Conservation (phyloP, 768 basidiomycete genomes). For the Butyriboletus loyo region DNA sequence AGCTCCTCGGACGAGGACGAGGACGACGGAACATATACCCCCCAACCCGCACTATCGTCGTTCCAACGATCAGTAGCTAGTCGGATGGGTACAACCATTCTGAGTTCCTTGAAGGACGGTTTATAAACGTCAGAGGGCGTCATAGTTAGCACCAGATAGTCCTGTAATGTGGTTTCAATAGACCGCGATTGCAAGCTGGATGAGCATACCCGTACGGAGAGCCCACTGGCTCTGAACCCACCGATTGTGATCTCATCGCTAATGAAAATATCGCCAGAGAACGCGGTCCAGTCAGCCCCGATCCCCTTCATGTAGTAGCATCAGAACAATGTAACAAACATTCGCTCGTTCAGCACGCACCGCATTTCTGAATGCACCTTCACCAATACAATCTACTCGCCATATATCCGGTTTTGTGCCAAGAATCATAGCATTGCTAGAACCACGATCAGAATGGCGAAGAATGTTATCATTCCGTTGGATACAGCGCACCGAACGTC, state of each 20-base stretch:
- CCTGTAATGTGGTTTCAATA: conserved; percentile 38
- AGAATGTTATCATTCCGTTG: background rate
- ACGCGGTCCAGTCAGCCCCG: conserved; percentile 59
- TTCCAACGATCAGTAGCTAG: conserved; percentile 63
- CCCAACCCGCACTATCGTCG: conserved; percentile 31
- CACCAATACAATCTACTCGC: conserved; percentile 61
- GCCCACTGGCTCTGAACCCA: conserved; percentile 66
- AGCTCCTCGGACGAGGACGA: conserved; percentile 27
- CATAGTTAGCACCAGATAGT: conserved; percentile 61
- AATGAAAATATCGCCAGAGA: conserved; percentile 60
- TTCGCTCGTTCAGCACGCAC: conserved; percentile 35
- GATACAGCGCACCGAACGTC: conserved; percentile 48
- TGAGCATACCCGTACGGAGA: conserved; percentile 55
- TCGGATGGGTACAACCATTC: conserved; percentile 60
- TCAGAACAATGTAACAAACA: conserved; percentile 2
- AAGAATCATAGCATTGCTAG: conserved; percentile 44
- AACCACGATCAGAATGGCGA: background rate
- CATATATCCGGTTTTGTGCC: conserved; percentile 71
- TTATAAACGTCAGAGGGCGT: conserved; percentile 53
- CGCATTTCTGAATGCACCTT: conserved; percentile 55
- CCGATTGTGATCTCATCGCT: conserved; percentile 45
- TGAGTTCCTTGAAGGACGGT: conserved; percentile 56
- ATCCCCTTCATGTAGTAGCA: conserved; percentile 44
- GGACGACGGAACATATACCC: conserved; percentile 9
- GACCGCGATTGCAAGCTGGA: background rate